Base-by-base conservation (phyloP, 176 grass and related monocot species). In the Phoenix dactylifera region DNA sequence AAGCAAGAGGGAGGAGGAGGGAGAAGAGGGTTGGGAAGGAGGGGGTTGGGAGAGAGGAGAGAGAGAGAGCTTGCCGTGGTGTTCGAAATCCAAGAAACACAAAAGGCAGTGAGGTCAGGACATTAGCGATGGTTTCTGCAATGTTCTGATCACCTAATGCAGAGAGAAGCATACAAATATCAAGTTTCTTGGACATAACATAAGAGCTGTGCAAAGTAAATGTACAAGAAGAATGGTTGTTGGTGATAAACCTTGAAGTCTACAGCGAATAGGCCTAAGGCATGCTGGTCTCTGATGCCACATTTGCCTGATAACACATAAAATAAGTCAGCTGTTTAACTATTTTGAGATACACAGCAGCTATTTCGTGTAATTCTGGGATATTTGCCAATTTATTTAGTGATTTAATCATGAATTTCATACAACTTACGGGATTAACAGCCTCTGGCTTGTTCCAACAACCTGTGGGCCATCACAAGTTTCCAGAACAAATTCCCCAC, bases 101-200 rank as follows among this genome's bases (percentile, higher is more conserved):
- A 73, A 91, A 97, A 67, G 93, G 87, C 52, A 97, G 57, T 20
- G 93, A 97, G 17, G 93, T 91, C 57, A 97, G 51, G 55, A 97
- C 93, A 73, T 97, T 97, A 60, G 84, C 93, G 56, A 91, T 72
- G 32, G 93, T 91, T 84, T 97, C 87, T 0, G 71, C 59, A n/a
- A 79, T 69, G 74, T 88, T 76, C 62, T 86, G 86, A 77, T 97
- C 87, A 35, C 93, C 93, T 91, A 58, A 59, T 55, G 29, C 64
- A 77, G 51, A 76, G 50, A 3, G 77, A 58, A 59, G 55, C 24
- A 64, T 48, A 29, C 6, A 44, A 44, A 12, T 12, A 44, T 44
- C 35, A 44, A 44, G 35, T 44, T 44, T 44, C 35, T 44, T 44
- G 35, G 35, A 14, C 35, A 44, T 9, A 44, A 44, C 35, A 44